These are phyloP conservation scores for Penicillium parvum DNA, from an alignment of 495 filamentous ascomycete genomes.

Conservation along the genomic window DNA sequence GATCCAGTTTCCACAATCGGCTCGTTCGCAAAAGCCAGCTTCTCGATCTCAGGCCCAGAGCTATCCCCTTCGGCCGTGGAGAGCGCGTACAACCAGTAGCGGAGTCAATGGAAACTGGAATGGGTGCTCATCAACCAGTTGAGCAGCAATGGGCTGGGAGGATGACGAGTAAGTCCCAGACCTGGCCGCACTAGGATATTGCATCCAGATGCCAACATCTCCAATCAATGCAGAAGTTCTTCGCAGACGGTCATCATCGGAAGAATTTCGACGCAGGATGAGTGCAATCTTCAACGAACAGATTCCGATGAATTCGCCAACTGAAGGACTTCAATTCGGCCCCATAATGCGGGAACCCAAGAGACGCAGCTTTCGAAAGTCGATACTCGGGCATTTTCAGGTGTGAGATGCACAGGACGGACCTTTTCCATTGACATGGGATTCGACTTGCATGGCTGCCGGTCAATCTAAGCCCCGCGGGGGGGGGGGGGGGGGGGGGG, in stretches of 20 bases:
- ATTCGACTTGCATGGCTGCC: neutral
- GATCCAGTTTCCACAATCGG: slow-evolving; percentile 17
- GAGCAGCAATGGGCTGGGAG: slow-evolving; percentile 11
- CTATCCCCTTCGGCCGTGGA: slow-evolving; percentile 1
- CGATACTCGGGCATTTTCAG: slow-evolving; percentile 12
- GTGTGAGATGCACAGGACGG: neutral
- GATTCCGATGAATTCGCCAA: slow-evolving; percentile 21
- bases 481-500: too few species aligned
- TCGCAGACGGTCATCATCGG: slow-evolving; percentile 35
- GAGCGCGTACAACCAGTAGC: slow-evolving; percentile 1
- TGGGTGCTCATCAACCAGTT: neutral
- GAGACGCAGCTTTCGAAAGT: slow-evolving; percentile 12
- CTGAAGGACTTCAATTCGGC: slow-evolving; percentile 27
- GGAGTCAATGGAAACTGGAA: neutral
- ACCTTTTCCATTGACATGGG: neutral
- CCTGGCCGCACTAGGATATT: neutral
- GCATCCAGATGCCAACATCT: neutral
- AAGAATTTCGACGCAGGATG: slow-evolving; percentile 35
- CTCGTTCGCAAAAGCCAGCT: slow-evolving; percentile 5
- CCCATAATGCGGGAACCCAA: slow-evolving; percentile 7
- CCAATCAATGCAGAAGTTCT: slow-evolving; percentile 13
- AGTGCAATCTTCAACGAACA: slow-evolving; percentile 39
- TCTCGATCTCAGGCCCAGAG: neutral
- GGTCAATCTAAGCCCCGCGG: too few species aligned
- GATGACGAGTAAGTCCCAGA: slow-evolving; percentile 12